Percentiles rank a stretch among this genome's conserved stretches.
phyloP scores from a whole-genome alignment of 495 filamentous ascomycete species.

The Coniosporium apollinis region DNA sequence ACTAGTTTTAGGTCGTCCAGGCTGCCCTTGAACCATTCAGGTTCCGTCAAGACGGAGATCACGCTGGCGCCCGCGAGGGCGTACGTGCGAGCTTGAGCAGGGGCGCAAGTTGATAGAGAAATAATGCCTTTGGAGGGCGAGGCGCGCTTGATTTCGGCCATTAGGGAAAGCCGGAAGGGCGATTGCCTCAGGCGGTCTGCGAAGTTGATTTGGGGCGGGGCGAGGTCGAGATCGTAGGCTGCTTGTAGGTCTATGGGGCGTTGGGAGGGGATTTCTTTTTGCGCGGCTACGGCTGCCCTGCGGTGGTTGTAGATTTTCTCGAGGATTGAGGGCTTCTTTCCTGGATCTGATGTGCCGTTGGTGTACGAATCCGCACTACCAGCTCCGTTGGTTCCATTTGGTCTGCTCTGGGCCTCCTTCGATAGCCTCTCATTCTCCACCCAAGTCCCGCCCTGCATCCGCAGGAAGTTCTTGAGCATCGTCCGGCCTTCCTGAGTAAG shows the following conservation, averaged over 20 bases:
- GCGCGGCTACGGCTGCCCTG: conserved; percentile 54
- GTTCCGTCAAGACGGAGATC: conserved; percentile 94
- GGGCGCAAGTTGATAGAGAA: conserved; percentile 69
- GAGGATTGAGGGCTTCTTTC: conserved; percentile 67
- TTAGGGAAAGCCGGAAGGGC: conserved; percentile 65
- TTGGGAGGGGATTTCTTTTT: conserved; percentile 75
- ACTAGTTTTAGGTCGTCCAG: conserved; percentile 87
- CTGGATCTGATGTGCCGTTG: conserved; percentile 13
- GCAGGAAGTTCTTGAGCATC: conserved; percentile 87
- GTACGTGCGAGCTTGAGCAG: conserved; percentile 79
- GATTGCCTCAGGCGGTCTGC: conserved; percentile 62
- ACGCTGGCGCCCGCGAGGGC: conserved; percentile 87
- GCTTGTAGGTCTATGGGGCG: conserved; percentile 74
- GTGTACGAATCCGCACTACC: conserved; percentile 4
- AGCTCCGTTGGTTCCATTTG: conserved; percentile 15
- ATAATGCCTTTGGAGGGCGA: conserved; percentile 96
- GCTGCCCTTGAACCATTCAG: conserved; percentile 96
- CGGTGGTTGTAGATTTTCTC: conserved; percentile 85
- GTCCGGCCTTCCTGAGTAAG: conserved; percentile 70
- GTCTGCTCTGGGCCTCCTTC: conserved; percentile 1
- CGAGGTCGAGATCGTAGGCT: conserved; percentile 63
- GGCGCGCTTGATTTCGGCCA: conserved; percentile 94
- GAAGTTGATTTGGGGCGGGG: conserved; percentile 75
- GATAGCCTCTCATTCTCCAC: conserved; percentile 42
- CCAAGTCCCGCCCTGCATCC: conserved; percentile 80